phyloP scores from a whole-genome alignment of 129 eudicot species.

The Artemisia argyi region DNA sequence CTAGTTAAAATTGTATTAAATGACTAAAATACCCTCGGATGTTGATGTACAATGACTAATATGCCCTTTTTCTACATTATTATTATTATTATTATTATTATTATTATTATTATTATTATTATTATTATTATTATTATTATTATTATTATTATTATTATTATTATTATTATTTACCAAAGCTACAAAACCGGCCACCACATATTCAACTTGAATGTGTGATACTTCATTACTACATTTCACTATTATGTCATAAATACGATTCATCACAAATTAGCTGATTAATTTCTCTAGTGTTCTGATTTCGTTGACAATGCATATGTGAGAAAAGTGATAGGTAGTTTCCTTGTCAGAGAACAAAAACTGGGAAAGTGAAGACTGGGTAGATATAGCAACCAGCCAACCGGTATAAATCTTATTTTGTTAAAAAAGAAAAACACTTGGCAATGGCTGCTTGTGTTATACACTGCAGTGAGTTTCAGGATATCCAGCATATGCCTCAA shows the following conservation, averaged over 20 bases:
- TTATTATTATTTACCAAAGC: too few species aligned
- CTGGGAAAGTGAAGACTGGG: neutral
- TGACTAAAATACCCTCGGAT: too few species aligned
- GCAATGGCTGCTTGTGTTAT: neutral
- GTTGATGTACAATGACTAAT: too few species aligned
- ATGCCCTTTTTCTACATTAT: too few species aligned
- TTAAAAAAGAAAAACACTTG: neutral
- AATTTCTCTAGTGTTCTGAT: neutral
- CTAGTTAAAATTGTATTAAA: too few species aligned
- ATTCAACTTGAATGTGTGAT: too few species aligned
- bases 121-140: too few species aligned
- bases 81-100: too few species aligned
- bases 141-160: too few species aligned
- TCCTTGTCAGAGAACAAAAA: constrained; percentile 8
- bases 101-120: too few species aligned
- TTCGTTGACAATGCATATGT: neutral
- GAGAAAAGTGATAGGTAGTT: neutral
- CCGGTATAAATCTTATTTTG: neutral
- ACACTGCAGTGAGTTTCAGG: constrained; percentile 12
- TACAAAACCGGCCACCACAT: too few species aligned
- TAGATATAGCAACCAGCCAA: neutral
- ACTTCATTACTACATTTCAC: neutral
- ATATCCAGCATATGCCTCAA: constrained; percentile 16
- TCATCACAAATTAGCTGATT: neutral
- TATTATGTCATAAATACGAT: neutral